Base-by-base conservation (phyloP, 768 basidiomycete species). In the Mycena galopus region DNA sequence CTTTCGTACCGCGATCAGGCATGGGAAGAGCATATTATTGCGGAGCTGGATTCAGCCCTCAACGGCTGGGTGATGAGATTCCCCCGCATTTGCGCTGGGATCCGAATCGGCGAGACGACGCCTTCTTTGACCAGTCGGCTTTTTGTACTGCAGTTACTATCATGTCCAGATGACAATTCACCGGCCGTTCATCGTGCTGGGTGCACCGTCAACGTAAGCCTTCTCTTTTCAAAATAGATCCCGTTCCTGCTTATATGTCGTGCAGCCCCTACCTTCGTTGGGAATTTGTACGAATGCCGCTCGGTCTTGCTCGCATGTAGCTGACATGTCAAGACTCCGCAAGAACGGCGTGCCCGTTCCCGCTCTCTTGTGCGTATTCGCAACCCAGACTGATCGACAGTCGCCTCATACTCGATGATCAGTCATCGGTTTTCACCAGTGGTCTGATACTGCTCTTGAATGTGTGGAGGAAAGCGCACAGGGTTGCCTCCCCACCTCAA, bases 271-370 rank as follows among this genome's bases (percentile, higher is more conserved):
- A n/a, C n/a, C n/a, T n/a, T n/a, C n/a, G n/a, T n/a, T n/a, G n/a
- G n/a, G n/a, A n/a, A 95, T 96, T 63, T 95, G 94, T 79, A 91
- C 92, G 14, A 96, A 95, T 71, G 90, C 95, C 1, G 93, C 95
- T 3, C 86, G 94, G 9, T 94, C 93, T 2, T 91, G 89, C 71
- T 89, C 89, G 50, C 93, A 93, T 77, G 87, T 96, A 27, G 79
- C 93, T 27, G 93, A 95, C 81, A 71, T 82, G 47, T 83, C 84
- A 70, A 80, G 84, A 21, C 61, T 79, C 73, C 67, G 79, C 80
- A 19, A 78, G 78, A 32, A 65, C 75, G 12, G 60, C 82, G 39
- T 82, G 82, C 9, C 69, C 82, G 37, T 21, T 73, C 78, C n/a
- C 82, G 84, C 55, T 10, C 37, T 69, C 78, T 86, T 11, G 55